Evolutionary conservation across 129 eudicot genomes (phyloP), one percentile per base, ranked within the genome.

Genomic region (Rutidosis leptorrhynchoides): DNA sequence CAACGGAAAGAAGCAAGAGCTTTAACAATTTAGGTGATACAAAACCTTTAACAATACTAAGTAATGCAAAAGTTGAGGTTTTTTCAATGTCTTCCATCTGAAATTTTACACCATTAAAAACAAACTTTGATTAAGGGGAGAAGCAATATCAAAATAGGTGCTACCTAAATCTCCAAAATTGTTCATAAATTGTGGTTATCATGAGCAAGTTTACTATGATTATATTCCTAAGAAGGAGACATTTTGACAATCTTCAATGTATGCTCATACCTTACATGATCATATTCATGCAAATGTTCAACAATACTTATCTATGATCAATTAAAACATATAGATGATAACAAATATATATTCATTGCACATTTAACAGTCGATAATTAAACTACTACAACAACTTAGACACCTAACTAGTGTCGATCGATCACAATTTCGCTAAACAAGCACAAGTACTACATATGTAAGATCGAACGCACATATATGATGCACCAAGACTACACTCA

Each of bases 31-130:
- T n/a, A n/a, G n/a, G n/a, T n/a, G n/a, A n/a, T n/a, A n/a, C 7
- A 15, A 66, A 40, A 30, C 67, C 55, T 28, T 69, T 76, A 22
- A 69, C 3, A 17, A 76, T 55, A 22, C 60, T 21, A 43, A 76
- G 22, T 19, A 67, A 40, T 0, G 67, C 37, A 69, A 76, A 52
- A 22, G 59, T 46, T 24, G 59, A 53, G 8, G 14, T 16, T 17
- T n/a, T 37, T 54, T 76, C 17, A 1, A 30, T 23, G 6, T 63
- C 51, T 40, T 52, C 57, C 45, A 40, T 19, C 4, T 17, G 56
- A 7, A 62, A 16, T 6, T 64, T 57, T 61, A 24, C 5, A 42
- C 52, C 70, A 0, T 71, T 49, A 14, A 17, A 22, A 17, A 22
- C 58, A 20, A 14, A 24, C 25, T 51, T 28, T 60, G 70, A 65